A percentile compares a stretch with the other conserved stretches of the same genome.
phyloP scores from a whole-genome alignment of 805 yeast genomes.

The Suhomyces tanzawaensis region DNA sequence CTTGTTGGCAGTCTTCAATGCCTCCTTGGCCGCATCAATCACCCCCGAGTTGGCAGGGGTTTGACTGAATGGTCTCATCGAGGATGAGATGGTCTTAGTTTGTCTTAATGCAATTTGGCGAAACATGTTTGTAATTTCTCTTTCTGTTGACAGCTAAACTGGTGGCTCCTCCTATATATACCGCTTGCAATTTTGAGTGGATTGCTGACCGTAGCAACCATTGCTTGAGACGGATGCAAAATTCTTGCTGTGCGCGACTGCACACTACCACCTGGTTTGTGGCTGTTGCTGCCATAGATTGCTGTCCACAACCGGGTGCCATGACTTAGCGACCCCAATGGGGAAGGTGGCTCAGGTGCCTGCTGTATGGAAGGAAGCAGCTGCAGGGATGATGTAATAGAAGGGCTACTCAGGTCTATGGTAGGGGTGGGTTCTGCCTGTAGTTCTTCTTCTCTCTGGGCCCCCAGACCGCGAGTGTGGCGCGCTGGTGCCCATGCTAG shows the following conservation, averaged over 20 bases:
- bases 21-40: constrained; percentile 36
- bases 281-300: too few species aligned
- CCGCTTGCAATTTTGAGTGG: too few species aligned
- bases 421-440: constrained; percentile 10
- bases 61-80: constrained; percentile 1
- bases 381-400: too few species aligned
- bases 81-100: constrained; percentile 3
- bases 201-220: constrained; percentile 4
- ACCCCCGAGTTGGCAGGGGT: constrained; percentile 11
- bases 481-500: not conserved
- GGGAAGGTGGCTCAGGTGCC: too few species aligned
- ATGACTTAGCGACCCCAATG: too few species aligned
- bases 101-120: constrained; percentile 10
- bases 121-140: constrained; percentile 7
- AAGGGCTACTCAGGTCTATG: constrained; percentile 7
- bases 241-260: too few species aligned
- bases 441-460: constrained; percentile 9
- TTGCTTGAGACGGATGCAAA: constrained; percentile 1
- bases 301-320: too few species aligned
- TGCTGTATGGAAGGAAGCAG: too few species aligned
- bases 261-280: too few species aligned
- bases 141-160: too few species aligned
- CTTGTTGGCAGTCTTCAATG: constrained; percentile 28
- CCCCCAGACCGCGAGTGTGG: constrained; percentile 7
- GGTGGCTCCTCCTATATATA: too few species aligned